Evolutionary conservation across 371 early-diverging fungal genomes (phyloP), one percentile per base, ranked within the genome.

Genomic region (Mucor velutinosus): DNA sequence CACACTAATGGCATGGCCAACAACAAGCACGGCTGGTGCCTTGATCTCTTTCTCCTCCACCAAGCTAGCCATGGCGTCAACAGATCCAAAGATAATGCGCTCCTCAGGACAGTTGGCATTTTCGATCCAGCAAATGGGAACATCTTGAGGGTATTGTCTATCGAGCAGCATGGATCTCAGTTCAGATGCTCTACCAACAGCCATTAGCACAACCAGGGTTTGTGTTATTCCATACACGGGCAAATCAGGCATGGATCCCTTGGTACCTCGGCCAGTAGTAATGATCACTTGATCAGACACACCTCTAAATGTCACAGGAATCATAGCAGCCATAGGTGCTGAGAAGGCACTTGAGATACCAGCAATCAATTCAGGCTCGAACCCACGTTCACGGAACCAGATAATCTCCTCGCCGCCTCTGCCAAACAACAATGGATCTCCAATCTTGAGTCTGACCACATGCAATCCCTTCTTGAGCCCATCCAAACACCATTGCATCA

Each of bases 361-460:
- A 2, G 96, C 93, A 1, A 96, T 80, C 10, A 92, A 82, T 56
- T 89, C 84, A 5, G 89, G 78, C 30, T 90, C 85, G 73, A 81
- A 92, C 7, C 90, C 92, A 65, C 82, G 83, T 43, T 85, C 77
- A 30, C 89, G 84, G 77, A 94, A 92, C 72, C 83, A 91, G 47
- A 90, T 55, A 12, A 93, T 78, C 73, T 97, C 97, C 74, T 97
- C 97, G 6, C 91, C 95, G 27, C 95, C 96, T 23, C 97, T 89
- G n/a, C 96, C 96, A 75, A 93, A 97, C 47, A 97, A 83, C 70
- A 94, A 90, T 15, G 95, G 94, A 67, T 95, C 95, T 5, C 97
- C 97, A 60, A 90, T 90, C 84, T 97, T 95, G 61, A 97, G 84
- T 53, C 97, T 81, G 30, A 94, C 93, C 6, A 97, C 96, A 1